phyloP scores from a whole-genome alignment of 2,329 filamentous ascomycete species.

The Penicillium sp. region DNA sequence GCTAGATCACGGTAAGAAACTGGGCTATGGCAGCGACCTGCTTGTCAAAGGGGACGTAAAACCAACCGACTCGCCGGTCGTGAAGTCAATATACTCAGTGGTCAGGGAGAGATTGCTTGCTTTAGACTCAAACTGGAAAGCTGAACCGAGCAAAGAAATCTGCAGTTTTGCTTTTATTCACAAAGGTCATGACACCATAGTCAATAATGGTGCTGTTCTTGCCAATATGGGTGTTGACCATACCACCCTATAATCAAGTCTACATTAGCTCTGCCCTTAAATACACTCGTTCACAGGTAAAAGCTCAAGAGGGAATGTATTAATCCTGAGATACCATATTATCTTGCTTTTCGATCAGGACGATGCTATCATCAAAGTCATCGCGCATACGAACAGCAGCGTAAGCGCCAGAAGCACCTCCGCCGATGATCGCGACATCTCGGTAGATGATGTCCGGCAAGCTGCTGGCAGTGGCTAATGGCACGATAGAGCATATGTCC shows the following conservation, averaged over 20 bases:
- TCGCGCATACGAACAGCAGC: conserved; percentile 27
- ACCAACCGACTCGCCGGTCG: conserved; percentile 13
- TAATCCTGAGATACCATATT: conserved; percentile 19
- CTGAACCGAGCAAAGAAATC: conserved; percentile 24
- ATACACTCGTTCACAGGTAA: no score
- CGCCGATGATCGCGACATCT: conserved; percentile 26
- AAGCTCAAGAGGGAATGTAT: no score
- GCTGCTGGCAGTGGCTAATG: conserved; percentile 4
- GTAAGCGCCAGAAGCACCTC: conserved; percentile 26
- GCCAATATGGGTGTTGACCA: conserved; percentile 23
- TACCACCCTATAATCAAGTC: conserved; percentile 17
- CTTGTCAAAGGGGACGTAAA: conserved; percentile 3
- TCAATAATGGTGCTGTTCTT: conserved; percentile 16
- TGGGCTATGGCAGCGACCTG: conserved; percentile 18
- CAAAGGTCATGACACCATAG: conserved; percentile 23
- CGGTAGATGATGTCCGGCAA: conserved; percentile 12
- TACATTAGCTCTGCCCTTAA: no score
- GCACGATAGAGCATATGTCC: background rate
- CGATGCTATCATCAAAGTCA: conserved; percentile 21
- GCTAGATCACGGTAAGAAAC: conserved; percentile 19
- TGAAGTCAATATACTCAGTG: conserved; percentile 20
- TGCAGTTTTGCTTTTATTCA: conserved; percentile 15
- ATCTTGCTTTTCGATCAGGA: conserved; percentile 22
- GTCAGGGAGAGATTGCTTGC: background rate
- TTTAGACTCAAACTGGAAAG: conserved; percentile 9